Evolutionary conservation across 805 yeast genomes (phyloP), one percentile per base, ranked within the genome.

Genomic region (Candida wancherniae): DNA sequence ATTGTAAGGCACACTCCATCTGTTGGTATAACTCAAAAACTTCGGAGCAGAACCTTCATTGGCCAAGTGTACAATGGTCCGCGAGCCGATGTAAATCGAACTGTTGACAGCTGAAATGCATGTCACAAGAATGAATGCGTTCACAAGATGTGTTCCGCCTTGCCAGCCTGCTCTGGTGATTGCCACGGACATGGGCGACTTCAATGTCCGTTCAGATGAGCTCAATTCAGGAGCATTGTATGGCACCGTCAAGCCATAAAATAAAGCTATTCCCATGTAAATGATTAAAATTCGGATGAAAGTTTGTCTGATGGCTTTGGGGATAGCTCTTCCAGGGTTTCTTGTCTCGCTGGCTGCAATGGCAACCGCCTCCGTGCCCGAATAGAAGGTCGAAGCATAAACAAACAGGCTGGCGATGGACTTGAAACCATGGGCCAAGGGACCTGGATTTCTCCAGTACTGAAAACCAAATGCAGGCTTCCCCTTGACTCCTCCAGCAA

Each of bases 31-130:
- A 3, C 64, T 64, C 36, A 81, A 63, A 33, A 75, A 47, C 48
- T 60, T 58, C 24, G 84, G 85, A 0, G 82, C 84, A 36, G 67
- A 64, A 2, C 78, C 75, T 33, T 71, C 77, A 37, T 69, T 61
- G 4, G 86, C 77, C 67, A 80, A 67, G 33, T 73, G 75, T 40
- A 80, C 73, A 9, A 81, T 61, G 1, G 85, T 71, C 52, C 88
- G 65, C 3, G 84, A 74, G 8, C 83, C 84, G 52, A 80, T 69
- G 53, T 75, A 81, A 31, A 80, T 74, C 20, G 82, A 73, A 24
- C 82, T 69, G 57, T 81, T 81, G 47, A 80, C 74, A 5, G 88
- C 83, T 19, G 83, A 75, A 24, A 82, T 53, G 45, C 84, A 74
- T 2, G 82, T 77, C 9, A 78, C 49, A 36, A 79, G 57, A 39